Evolutionary conservation across 345 rosid species (phyloP).

Genomic region (Leavenworthia alabamica): DNA sequence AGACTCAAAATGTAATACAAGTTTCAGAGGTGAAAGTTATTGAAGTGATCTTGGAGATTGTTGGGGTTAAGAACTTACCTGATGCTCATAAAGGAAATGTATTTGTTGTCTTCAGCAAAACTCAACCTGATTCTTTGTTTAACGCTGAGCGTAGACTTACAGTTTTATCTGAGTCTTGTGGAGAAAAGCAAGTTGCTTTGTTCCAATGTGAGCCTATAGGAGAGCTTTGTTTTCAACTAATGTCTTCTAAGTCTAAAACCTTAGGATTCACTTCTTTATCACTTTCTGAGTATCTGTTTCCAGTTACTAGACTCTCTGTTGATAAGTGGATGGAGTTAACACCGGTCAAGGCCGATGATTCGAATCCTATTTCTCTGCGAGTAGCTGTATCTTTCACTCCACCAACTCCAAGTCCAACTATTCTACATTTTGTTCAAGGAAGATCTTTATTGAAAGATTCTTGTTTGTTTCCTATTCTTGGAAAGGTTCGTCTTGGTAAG

Average conservation of each 20-base stretch:
- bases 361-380: conserved; percentile 49
- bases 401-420: conserved; percentile 49
- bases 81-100: conserved; percentile 55
- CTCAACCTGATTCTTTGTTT: conserved; percentile 58
- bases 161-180: conserved; percentile 45
- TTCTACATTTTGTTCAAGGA: conserved; percentile 47
- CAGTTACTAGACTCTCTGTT: conserved; percentile 53
- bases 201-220: conserved; percentile 81
- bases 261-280: conserved; percentile 58
- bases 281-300: conserved; percentile 50
- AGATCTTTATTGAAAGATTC: conserved; percentile 40
- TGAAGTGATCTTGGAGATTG: conserved; percentile 64
- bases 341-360: conserved; percentile 30
- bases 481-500: conserved; percentile 42
- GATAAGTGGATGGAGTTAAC: conserved; percentile 75
- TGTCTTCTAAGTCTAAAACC: conserved; percentile 45
- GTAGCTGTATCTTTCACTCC: conserved; percentile 66
- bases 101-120: conserved; percentile 57
- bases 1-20: conserved; percentile 36
- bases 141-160: conserved; percentile 51
- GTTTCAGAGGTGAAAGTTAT: conserved; percentile 45
- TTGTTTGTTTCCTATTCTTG: conserved; percentile 56
- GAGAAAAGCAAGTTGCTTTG: conserved; percentile 58
- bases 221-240: conserved; percentile 66
- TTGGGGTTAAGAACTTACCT: conserved; percentile 63